A percentile compares a stretch with the other conserved stretches of the same genome.
These are phyloP conservation scores for Podaxis sp. DNA, from an alignment of 768 basidiomycete genomes.

Conservation along the genomic window DNA sequence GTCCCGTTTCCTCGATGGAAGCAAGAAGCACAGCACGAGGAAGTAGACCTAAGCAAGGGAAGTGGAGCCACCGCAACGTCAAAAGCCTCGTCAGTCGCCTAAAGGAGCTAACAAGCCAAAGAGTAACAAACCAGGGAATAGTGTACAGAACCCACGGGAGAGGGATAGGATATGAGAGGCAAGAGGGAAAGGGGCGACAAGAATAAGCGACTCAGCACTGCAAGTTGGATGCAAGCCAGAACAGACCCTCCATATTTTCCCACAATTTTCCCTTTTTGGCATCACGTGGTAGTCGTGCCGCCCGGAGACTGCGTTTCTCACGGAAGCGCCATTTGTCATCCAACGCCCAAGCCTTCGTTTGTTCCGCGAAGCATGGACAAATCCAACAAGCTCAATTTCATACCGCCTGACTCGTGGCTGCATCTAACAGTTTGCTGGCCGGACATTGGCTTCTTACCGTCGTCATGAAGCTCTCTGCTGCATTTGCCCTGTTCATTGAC, in stretches of 20 bases:
- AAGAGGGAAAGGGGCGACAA: not conserved
- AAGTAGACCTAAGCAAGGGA: not conserved
- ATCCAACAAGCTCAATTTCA: not conserved
- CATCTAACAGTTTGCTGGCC: not conserved
- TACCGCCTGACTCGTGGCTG: not conserved
- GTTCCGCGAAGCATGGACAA: constrained; percentile 2
- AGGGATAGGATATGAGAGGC: not conserved
- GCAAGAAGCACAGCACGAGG: not conserved
- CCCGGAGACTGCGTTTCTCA: not conserved
- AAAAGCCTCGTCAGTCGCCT: not conserved
- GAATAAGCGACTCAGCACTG: not conserved
- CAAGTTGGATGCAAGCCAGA: constrained; percentile 14
- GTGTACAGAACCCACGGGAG: not conserved
- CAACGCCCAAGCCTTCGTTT: not conserved
- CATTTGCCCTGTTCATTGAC: constrained; percentile 43
- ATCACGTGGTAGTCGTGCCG: constrained; percentile 1
- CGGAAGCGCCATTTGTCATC: constrained; percentile 1
- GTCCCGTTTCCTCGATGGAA: not conserved
- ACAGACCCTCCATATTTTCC: not conserved
- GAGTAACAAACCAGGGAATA: not conserved
- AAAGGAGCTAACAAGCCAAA: not conserved
- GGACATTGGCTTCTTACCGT: not conserved
- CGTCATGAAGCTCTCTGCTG: constrained; percentile 48
- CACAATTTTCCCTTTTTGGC: not conserved
- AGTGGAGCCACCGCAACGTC: not conserved